phyloP scores from a whole-genome alignment of 495 filamentous ascomycete genomes.

The Pyrenula aspistea region DNA sequence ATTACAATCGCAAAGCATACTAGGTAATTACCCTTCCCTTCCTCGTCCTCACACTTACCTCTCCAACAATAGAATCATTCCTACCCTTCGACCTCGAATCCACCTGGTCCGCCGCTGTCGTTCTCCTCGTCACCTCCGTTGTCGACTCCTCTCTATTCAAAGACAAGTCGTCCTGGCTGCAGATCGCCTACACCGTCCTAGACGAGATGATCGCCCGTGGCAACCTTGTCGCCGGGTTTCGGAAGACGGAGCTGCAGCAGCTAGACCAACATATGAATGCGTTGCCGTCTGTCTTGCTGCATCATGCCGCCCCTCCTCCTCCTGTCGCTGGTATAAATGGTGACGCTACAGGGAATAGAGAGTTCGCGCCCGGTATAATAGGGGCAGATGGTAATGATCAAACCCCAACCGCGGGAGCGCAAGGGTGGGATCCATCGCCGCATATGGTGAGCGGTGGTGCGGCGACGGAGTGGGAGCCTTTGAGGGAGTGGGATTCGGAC shows the following conservation, averaged over 20 bases:
- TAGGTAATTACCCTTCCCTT: conserved; percentile 15
- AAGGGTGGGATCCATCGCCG: too few relatives aligned
- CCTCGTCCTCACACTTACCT: neutral
- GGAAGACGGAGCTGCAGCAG: conserved; percentile 25
- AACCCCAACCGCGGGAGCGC: too few relatives aligned
- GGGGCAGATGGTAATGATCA: too few relatives aligned
- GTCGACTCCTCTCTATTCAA: conserved; percentile 19
- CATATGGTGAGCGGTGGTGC: too few relatives aligned
- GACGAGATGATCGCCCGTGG: conserved; percentile 30
- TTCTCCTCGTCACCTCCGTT: conserved; percentile 21
- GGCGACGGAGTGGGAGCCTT: too few relatives aligned
- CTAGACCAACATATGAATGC: too few relatives aligned
- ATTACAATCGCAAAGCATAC: conserved; percentile 25
- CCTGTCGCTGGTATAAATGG: too few relatives aligned
- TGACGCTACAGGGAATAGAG: too few relatives aligned
- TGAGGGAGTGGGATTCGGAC: too few relatives aligned
- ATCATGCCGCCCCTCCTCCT: too few relatives aligned
- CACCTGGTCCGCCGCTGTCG: conserved; percentile 23
- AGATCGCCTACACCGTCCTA: conserved; percentile 22
- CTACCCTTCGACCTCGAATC: conserved; percentile 33
- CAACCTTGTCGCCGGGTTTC: conserved; percentile 25
- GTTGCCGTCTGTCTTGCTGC: too few relatives aligned
- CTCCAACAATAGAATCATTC: conserved; percentile 23
- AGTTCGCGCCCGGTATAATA: too few relatives aligned
- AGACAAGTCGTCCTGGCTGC: conserved; percentile 19